These are phyloP conservation scores for Waltergamsia citrina DNA, from an alignment of 2,329 filamentous ascomycete species.

Conservation along the genomic window DNA sequence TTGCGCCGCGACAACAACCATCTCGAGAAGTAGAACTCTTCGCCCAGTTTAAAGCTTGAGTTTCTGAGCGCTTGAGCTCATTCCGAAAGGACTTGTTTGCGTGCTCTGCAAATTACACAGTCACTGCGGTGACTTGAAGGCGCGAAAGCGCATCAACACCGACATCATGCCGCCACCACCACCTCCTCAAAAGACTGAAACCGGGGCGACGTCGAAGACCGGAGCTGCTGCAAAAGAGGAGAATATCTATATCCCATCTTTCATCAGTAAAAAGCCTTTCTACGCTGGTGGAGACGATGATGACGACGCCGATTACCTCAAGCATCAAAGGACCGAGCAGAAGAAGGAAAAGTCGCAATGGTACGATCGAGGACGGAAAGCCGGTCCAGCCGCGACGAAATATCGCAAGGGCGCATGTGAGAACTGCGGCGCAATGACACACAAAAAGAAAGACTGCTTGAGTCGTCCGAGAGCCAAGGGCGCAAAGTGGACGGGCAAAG, in stretches of 20 bases:
- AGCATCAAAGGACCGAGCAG: constrained; percentile 68
- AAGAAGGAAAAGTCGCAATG: constrained; percentile 71
- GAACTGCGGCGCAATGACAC: constrained; percentile 95
- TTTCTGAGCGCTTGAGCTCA: not conserved
- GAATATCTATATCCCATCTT: constrained; percentile 96
- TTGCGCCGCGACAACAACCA: too few relatives aligned
- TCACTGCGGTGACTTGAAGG: not conserved
- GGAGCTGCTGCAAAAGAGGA: constrained; percentile 62
- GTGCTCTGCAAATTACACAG: too few relatives aligned
- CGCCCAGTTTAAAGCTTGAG: not conserved
- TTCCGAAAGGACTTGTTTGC: not conserved
- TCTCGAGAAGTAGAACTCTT: not conserved
- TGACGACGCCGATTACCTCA: constrained; percentile 75
- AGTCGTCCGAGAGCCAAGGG: constrained; percentile 81
- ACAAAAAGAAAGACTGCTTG: constrained; percentile 90
- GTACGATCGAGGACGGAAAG: constrained; percentile 84
- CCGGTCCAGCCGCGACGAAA: constrained; percentile 84
- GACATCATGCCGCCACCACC: constrained; percentile 7
- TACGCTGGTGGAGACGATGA: constrained; percentile 77
- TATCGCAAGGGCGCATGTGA: constrained; percentile 97
- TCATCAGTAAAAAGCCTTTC: constrained; percentile 97
- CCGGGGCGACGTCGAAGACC: too few relatives aligned
- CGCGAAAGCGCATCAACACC: too few relatives aligned
- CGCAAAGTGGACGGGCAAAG: constrained; percentile 82
- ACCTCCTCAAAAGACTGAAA: constrained; percentile 22